phyloP scores from a whole-genome alignment of 2,329 filamentous ascomycete genomes.

The Exophiala mesophila region DNA sequence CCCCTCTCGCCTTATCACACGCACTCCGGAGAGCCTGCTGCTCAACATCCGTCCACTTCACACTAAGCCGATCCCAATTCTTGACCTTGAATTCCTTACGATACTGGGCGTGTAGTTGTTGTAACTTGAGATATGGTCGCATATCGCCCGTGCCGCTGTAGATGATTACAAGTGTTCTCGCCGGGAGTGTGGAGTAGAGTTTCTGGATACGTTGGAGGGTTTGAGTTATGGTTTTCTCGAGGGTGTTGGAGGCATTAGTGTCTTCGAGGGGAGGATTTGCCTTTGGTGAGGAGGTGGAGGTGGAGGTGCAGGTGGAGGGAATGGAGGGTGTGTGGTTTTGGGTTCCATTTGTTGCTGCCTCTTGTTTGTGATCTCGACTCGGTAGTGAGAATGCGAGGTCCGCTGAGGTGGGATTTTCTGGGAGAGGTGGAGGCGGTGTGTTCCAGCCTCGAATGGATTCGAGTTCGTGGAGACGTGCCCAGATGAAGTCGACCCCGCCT shows the following conservation, averaged over 20 bases:
- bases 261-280: too few species aligned
- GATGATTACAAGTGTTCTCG: conserved; percentile 54
- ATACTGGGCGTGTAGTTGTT: conserved; percentile 52
- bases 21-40: conserved; percentile 55
- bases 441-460: conserved; percentile 56
- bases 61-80: conserved; percentile 59
- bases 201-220: conserved; percentile 49
- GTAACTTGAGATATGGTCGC: conserved; percentile 51
- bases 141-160: conserved; percentile 63
- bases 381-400: background rate
- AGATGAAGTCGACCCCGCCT: conserved; percentile 57
- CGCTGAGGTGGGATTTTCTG: background rate
- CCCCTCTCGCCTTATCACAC: conserved; percentile 52
- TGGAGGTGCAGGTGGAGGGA: conserved; percentile 14
- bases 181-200: conserved; percentile 53
- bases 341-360: too few species aligned
- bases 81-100: conserved; percentile 54
- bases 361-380: too few species aligned
- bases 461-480: conserved; percentile 58
- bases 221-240: conserved; percentile 44
- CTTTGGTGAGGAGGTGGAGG: conserved; percentile 4
- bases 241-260: conserved; percentile 28
- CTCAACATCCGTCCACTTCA: conserved; percentile 62
- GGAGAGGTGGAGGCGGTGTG: conserved; percentile 17
- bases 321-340: conserved; percentile 9